Evolutionary conservation across 1,139 yeast species (phyloP), one percentile per base, ranked within the genome.

Genomic region (Lodderomyces metapsilosis): DNA sequence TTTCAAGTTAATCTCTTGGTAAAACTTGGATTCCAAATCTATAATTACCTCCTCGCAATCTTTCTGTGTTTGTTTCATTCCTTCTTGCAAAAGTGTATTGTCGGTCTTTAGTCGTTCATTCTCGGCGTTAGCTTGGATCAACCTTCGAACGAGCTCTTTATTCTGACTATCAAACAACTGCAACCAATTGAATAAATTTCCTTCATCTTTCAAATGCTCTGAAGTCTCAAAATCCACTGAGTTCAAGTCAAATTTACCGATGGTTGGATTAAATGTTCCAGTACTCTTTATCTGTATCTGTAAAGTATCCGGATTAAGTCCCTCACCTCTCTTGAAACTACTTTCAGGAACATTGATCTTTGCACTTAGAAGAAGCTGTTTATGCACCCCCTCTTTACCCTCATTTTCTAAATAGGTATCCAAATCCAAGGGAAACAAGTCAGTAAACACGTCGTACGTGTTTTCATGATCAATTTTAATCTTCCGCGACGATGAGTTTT

Each of bases 11-110:
- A 72, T 52, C 5, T 68, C 61, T 40, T 59, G 65, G 45, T 63
- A 64, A 40, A 69, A 69, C 47, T 68, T 66, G 43, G 53, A 57
- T 44, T 68, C 67, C 25, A 71, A 42, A 49, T 72, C 76, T 2
- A 52, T 44, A 2, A 65, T 47, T 3, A 71, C 61, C 13, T 32
- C 31, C 12, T 57, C 44, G 44, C 63, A 62, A 35, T 69, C 68
- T 5, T 36, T 36, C 28, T 52, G 54, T 40, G 56, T 47, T 16
- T 43, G 45, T 17, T 50, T 52, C 25, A 54, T 51, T 34, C 53
- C 54, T n/a, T 41, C 39, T n/a, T 50, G 52, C 22, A 57, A 42
- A 10, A 39, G 30, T 7, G 37, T 44, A 15, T 47, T 48, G 6
- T 56, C 52, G 6, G 48, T 37, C 31, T 47, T 44, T 34, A 50